Base-by-base conservation (phyloP, 2,329 filamentous ascomycete species). In the Botryotinia globosa region DNA sequence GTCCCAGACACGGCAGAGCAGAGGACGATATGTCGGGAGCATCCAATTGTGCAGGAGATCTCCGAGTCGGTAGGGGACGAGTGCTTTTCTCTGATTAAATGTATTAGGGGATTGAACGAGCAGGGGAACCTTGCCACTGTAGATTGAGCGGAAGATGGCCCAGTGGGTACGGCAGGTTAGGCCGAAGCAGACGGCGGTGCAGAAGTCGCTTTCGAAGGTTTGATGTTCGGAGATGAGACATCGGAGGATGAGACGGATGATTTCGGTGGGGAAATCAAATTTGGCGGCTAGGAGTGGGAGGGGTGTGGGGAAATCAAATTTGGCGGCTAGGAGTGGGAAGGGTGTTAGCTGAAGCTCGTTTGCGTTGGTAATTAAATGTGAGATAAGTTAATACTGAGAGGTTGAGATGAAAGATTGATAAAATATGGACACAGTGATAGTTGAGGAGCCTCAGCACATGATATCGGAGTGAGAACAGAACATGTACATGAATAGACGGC, bases 41-140 rank as follows among this genome's bases (percentile, higher is more conserved):
- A 66, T 66, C 45, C 64, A 66, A 2, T 37, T 1, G 9, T 12
- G 1, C 4, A 66, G 20, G 14, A 66, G 45, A 12, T 54, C n/a
- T 4, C 45, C 64, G 9, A 66, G 64, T 37, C 20, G n/a, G 51
- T 10, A n/a, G 9, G 8, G 42, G 4, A 22, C 1, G 18, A 6
- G 0, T 5, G 2, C 5, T n/a, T n/a, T n/a, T 1, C 0, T 3
- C 10, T 8, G 18, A 9, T 32, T 25, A 6, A 1, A n/a, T 8
- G 63, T 12, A 32, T 7, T 5, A 1, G 62, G 63, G 3, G 29
- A 32, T n/a, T 25, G 9, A 29, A 4, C 25, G 7, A 12, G 12
- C 0, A 66, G 22, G 5, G 45, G 5, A 22, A 66, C 4, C 7
- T 29, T 54, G 22, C 10, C 2, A 1, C 4, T 9, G 12, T 29